Base-by-base conservation (phyloP, 805 yeast genomes). In the Starmerella sirachaensis region DNA sequence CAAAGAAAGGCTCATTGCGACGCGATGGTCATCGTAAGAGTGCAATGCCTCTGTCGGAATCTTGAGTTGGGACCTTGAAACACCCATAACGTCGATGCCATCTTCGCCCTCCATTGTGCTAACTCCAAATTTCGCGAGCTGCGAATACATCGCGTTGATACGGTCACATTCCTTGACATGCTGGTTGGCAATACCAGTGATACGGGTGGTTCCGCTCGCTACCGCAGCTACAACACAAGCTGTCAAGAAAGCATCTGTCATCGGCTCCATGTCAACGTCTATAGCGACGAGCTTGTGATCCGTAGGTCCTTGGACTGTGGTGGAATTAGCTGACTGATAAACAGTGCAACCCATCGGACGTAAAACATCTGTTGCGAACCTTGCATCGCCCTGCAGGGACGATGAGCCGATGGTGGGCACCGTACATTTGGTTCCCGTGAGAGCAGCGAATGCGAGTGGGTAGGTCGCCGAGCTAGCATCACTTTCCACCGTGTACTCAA, bases 401-500 rank as follows among this genome's bases (percentile, higher is more conserved):
- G 79, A 64, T 11, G 76, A 76, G 4, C 98, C 98, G 57, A 91
- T 88, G 57, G 84, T 88, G 41, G 98, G 97, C 49, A 91, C 72
- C 0, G 94, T 84, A 46, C 93, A 84, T 8, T 84, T 75, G 5
- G 94, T 74, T 19, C 97, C 96, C 1, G 94, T 84, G 65, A 91
- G 65, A 9, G 98, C 98, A 40, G 98, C 97, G 63, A 81, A 83
- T 0, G 98, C 98, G 48, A 91, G 69, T 29, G 98, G 98, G 52
- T 91, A 91, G 9, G 98, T 91, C 1, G 98, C 97, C 7, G 95
- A 82, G 12, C 95, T 83, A 16, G 98, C 98, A 60, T 91, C 98
- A 12, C 94, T 81, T 62, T 91, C 98, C 48, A 91, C 75, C 21
- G 81, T 83, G 54, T 91, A 91, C 49, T 78, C 86, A 1, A 66